Evolutionary conservation across 2,329 filamentous ascomycete genomes (phyloP).

Genomic region (Fonsecaea nubica): DNA sequence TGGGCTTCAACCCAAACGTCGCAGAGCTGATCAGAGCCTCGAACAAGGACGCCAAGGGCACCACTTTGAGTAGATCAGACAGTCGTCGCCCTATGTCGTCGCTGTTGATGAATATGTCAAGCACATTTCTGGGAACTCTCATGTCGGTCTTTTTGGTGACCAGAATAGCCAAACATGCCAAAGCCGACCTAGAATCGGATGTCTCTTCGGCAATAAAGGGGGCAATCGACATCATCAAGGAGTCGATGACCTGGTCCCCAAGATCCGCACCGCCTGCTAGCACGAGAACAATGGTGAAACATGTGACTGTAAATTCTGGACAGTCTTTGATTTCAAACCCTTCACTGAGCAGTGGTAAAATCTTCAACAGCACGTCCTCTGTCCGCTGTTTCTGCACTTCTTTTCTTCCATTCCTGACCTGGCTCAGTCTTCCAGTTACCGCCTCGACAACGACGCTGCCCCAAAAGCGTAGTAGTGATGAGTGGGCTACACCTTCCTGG

Average conservation of each 20-base stretch:
- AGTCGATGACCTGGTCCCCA: slow-evolving; percentile 78
- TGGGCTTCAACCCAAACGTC: slow-evolving; percentile 37
- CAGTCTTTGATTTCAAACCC: slow-evolving; percentile 77
- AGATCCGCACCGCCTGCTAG: slow-evolving; percentile 82
- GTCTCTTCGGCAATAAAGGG: slow-evolving; percentile 78
- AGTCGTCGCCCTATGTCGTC: slow-evolving; percentile 45
- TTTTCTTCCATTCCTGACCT: slow-evolving; percentile 74
- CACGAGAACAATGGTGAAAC: slow-evolving; percentile 88
- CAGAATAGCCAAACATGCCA: slow-evolving; percentile 81
- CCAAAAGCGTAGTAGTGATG: slow-evolving; percentile 86
- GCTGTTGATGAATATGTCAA: slow-evolving; percentile 58
- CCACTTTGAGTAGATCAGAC: slow-evolving; percentile 43
- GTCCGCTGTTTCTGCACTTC: slow-evolving; percentile 80
- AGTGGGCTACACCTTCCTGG: slow-evolving; percentile 73
- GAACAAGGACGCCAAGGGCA: slow-evolving; percentile 25
- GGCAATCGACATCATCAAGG: slow-evolving; percentile 87
- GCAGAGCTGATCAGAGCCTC: slow-evolving; percentile 25
- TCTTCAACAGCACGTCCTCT: slow-evolving; percentile 74
- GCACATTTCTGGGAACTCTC: slow-evolving; percentile 71
- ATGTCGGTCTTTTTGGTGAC: slow-evolving; percentile 77
- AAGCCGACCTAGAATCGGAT: slow-evolving; percentile 65
- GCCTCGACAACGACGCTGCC: slow-evolving; percentile 85
- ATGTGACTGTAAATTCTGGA: slow-evolving; percentile 80
- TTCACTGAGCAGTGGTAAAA: slow-evolving; percentile 74
- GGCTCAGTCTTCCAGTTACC: slow-evolving; percentile 80